A percentile compares a stretch with the other conserved stretches of the same genome.
Conservation (phyloP, 2,329 filamentous ascomycete species). For the Tolypocladium guangdongense region DNA sequence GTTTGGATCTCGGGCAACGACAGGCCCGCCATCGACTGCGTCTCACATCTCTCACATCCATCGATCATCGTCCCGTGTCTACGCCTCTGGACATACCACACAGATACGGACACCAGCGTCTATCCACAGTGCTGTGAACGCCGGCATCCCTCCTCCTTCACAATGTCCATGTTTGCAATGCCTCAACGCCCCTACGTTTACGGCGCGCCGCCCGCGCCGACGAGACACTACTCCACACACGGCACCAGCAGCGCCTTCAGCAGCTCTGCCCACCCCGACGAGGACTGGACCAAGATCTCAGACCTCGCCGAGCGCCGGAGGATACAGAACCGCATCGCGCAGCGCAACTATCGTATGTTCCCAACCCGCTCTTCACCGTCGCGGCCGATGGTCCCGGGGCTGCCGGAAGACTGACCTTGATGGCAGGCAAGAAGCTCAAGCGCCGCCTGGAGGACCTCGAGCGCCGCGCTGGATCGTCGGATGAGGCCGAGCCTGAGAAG, state of each 20-base stretch:
- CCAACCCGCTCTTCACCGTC: not conserved
- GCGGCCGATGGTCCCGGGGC: not conserved
- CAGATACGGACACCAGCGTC: not conserved
- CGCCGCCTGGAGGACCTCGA: slow-evolving; percentile 77
- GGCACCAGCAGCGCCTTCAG: slow-evolving; percentile 91
- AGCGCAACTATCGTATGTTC: slow-evolving; percentile 85
- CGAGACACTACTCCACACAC: slow-evolving; percentile 59
- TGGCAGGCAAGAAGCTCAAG: slow-evolving; percentile 81
- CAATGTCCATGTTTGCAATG: slow-evolving; percentile 26
- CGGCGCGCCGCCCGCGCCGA: slow-evolving; percentile 19
- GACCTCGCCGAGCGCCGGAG: slow-evolving; percentile 87
- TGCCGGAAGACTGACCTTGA: not conserved
- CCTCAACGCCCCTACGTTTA: slow-evolving; percentile 23
- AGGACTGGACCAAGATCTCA: slow-evolving; percentile 99
- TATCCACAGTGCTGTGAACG: not conserved
- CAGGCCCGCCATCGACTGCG: not conserved
- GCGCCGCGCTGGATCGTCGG: slow-evolving; percentile 53
- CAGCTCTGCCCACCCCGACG: slow-evolving; percentile 85
- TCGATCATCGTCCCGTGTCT: not conserved
- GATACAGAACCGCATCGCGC: slow-evolving; percentile 96
- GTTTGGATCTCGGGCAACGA: not conserved
- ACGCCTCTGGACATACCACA: not conserved
- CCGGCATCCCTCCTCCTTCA: slow-evolving; percentile 4
- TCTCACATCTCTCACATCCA: not conserved
- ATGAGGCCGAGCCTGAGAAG: slow-evolving; percentile 35